Conservation (phyloP, 345 rosid species). For the Salix udensis region DNA sequence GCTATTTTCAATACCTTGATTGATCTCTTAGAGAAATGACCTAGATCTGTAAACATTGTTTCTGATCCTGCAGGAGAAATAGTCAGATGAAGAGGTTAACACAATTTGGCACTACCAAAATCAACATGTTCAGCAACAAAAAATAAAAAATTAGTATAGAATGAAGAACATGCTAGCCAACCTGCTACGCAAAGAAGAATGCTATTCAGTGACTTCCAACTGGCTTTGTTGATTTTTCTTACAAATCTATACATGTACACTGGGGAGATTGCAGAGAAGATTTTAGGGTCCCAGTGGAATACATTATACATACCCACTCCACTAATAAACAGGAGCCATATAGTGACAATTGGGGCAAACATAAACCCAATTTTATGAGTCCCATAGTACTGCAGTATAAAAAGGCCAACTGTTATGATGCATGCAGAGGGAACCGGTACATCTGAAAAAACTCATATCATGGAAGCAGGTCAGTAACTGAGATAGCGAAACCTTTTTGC, state of each 20-base stretch:
- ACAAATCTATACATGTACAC: constrained; percentile 41
- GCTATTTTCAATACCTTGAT: constrained; percentile 35
- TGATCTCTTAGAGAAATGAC: constrained; percentile 59
- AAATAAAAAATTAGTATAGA: neutral
- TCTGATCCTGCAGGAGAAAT: constrained; percentile 46
- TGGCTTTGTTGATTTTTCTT: constrained; percentile 16
- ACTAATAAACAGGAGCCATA: constrained; percentile 51
- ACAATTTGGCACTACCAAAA: neutral
- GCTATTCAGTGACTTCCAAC: constrained; percentile 50
- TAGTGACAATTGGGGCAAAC: constrained; percentile 46
- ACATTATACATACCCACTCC: constrained; percentile 54
- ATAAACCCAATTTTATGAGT: constrained; percentile 47
- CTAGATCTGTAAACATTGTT: constrained; percentile 63
- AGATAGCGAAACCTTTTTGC: neutral
- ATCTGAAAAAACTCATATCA: constrained; percentile 32
- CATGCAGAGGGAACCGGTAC: constrained; percentile 53
- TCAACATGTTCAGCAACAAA: neutral
- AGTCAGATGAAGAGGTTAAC: neutral
- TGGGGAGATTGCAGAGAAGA: constrained; percentile 43
- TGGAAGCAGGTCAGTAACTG: neutral
- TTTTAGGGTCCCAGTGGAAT: constrained; percentile 25
- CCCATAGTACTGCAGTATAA: constrained; percentile 56
- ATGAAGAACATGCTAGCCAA: constrained; percentile 17
- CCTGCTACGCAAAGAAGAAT: constrained; percentile 60
- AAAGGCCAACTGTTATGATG: constrained; percentile 48